Conservation (phyloP, 495 filamentous ascomycete genomes). For the Hypoxylon trugodes region DNA sequence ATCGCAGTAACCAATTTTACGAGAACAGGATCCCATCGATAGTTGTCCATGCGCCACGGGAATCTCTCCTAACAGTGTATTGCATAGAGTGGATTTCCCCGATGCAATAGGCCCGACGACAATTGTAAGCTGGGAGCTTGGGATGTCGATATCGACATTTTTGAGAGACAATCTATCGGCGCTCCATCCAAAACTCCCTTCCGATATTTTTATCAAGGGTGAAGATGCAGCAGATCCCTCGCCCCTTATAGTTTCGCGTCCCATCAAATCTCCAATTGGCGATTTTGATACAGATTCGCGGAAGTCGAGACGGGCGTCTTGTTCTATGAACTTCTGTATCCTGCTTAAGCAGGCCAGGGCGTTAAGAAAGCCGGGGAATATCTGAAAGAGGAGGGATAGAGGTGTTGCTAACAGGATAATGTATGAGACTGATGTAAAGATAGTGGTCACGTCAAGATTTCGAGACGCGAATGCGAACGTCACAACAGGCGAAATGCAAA, state of each 20-base stretch:
- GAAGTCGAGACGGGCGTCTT: slow-evolving; percentile 40
- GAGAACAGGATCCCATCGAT: neutral
- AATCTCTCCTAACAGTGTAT: slow-evolving; percentile 59
- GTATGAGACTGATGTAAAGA: slow-evolving; percentile 68
- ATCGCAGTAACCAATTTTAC: slow-evolving; percentile 38
- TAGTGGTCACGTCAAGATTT: slow-evolving; percentile 59
- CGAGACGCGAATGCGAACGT: slow-evolving; percentile 52
- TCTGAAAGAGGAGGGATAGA: slow-evolving; percentile 62
- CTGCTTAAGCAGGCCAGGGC: slow-evolving; percentile 50
- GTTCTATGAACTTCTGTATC: slow-evolving; percentile 53
- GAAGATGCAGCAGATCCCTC: neutral
- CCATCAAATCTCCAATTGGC: neutral
- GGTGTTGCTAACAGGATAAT: slow-evolving; percentile 68
- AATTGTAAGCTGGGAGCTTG: slow-evolving; percentile 46
- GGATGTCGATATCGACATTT: slow-evolving; percentile 48
- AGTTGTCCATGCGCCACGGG: slow-evolving; percentile 37
- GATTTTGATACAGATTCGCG: neutral
- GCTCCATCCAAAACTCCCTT: slow-evolving; percentile 55
- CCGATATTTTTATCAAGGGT: slow-evolving; percentile 22
- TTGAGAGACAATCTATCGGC: slow-evolving; percentile 44
- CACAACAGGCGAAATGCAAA: slow-evolving; percentile 54
- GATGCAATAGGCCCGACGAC: slow-evolving; percentile 58
- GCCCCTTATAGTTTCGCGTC: neutral
- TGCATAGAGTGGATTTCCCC: slow-evolving; percentile 60
- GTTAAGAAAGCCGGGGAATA: slow-evolving; percentile 60